Conservation (phyloP, 768 basidiomycete genomes). For the Agaricus sinodeliciosus region DNA sequence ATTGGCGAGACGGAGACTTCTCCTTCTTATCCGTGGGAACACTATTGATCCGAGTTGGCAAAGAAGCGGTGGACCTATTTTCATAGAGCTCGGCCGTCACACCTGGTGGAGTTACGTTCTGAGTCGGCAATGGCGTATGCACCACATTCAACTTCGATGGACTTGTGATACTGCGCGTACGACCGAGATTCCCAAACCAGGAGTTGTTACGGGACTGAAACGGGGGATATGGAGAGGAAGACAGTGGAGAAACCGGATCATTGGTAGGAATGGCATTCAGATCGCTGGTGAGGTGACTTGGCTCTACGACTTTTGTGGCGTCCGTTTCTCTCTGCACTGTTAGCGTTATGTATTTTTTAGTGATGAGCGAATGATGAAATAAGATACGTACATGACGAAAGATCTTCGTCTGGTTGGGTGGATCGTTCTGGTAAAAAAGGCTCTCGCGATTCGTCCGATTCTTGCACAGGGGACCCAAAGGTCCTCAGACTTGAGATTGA, state of each 20-base stretch:
- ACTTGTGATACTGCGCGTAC: not conserved
- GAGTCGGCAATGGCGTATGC: not conserved
- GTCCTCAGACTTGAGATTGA: not conserved
- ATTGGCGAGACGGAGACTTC: not conserved
- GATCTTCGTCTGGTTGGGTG: not conserved
- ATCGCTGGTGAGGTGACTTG: not conserved
- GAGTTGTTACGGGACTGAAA: not conserved
- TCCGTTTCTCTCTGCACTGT: not conserved
- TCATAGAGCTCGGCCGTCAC: not conserved
- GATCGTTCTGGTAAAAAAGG: not conserved
- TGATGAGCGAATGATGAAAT: not conserved
- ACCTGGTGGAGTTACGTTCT: not conserved
- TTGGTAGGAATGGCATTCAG: not conserved
- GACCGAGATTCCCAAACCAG: not conserved
- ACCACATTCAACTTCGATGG: not conserved
- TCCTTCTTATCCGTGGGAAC: not conserved
- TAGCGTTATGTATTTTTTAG: not conserved
- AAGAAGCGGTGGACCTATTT: not conserved
- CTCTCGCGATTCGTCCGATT: not conserved
- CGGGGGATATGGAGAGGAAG: not conserved
- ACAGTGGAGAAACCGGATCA: not conserved
- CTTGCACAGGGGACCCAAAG: not conserved
- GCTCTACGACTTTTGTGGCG: not conserved
- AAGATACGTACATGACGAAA: not conserved
- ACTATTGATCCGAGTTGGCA: not conserved